Evolutionary conservation across 768 basidiomycete species (phyloP).

Genomic region (Trametopsis cervina): DNA sequence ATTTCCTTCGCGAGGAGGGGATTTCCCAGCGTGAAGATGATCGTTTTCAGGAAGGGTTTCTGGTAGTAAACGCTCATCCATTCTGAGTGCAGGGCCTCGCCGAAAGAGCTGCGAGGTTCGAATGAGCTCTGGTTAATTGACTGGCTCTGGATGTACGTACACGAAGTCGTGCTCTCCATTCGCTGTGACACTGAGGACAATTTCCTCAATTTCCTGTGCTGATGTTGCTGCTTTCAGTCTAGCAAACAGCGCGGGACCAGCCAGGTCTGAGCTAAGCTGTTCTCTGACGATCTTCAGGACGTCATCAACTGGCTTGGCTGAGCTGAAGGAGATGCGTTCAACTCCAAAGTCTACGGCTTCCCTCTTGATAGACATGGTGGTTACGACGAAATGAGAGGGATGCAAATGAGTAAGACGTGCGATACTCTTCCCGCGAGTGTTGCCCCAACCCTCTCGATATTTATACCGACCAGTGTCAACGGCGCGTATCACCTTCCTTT

Average conservation of each 20-base stretch:
- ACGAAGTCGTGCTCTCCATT: constrained; percentile 11
- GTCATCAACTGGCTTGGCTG: neutral
- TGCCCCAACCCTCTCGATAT: too few relatives aligned
- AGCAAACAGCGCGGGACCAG: neutral
- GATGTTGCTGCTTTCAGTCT: neutral
- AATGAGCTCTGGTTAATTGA: neutral
- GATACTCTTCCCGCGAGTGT: too few relatives aligned
- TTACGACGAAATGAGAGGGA: too few relatives aligned
- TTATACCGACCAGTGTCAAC: too few relatives aligned
- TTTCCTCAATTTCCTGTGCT: neutral
- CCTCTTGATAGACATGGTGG: constrained; percentile 1
- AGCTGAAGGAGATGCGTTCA: constrained; percentile 4
- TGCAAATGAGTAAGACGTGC: too few relatives aligned
- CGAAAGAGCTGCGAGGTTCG: constrained; percentile 2
- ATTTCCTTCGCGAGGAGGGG: constrained; percentile 43
- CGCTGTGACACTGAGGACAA: constrained; percentile 1
- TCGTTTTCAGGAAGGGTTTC: constrained; percentile 12
- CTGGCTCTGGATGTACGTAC: neutral
- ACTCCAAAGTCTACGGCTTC: neutral
- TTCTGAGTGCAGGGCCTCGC: neutral
- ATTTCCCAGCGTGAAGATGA: constrained; percentile 44
- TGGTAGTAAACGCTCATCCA: constrained; percentile 3
- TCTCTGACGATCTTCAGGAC: neutral
- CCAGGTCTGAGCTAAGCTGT: neutral
- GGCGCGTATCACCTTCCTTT: too few relatives aligned